Conservation (phyloP, 2,329 filamentous ascomycete genomes). For the Colletotrichum tofieldiae region DNA sequence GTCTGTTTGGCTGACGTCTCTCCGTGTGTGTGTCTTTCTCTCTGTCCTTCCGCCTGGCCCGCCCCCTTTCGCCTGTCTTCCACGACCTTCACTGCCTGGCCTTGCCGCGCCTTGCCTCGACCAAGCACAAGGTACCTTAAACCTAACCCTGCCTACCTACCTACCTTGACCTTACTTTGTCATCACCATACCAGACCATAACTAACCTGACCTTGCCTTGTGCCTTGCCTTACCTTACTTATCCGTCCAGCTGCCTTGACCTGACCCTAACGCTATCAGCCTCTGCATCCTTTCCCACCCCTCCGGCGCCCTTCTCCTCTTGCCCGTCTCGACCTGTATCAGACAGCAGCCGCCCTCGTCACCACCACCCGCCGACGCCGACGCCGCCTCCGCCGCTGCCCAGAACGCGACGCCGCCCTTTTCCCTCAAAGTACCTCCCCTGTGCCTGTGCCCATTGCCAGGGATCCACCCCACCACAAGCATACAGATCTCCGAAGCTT, state of each 20-base stretch:
- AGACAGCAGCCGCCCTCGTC: slow-evolving; percentile 24
- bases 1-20: slow-evolving; percentile 8
- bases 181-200: slow-evolving; percentile 3
- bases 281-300: slow-evolving; percentile 19
- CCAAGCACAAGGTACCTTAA: slow-evolving; percentile 13
- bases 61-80: slow-evolving; percentile 5
- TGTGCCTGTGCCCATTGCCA: slow-evolving; percentile 36
- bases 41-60: slow-evolving; percentile 18
- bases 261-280: slow-evolving; percentile 33
- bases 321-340: slow-evolving; percentile 32
- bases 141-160: slow-evolving; percentile 20
- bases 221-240: slow-evolving; percentile 17
- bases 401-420: slow-evolving; percentile 41
- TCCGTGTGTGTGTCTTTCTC: background rate
- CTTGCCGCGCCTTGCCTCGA: slow-evolving; percentile 12
- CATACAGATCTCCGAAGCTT: slow-evolving; percentile 45
- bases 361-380: slow-evolving; percentile 33
- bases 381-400: slow-evolving; percentile 38
- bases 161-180: slow-evolving; percentile 24
- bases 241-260: slow-evolving; percentile 29
- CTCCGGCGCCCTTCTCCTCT: slow-evolving; percentile 25
- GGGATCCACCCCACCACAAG: slow-evolving; percentile 45
- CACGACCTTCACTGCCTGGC: slow-evolving; percentile 8
- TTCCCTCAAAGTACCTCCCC: slow-evolving; percentile 41
- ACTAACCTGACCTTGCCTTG: slow-evolving; percentile 14